phyloP scores from a whole-genome alignment of 2,329 filamentous ascomycete species.

The Tolypocladium tundrense region DNA sequence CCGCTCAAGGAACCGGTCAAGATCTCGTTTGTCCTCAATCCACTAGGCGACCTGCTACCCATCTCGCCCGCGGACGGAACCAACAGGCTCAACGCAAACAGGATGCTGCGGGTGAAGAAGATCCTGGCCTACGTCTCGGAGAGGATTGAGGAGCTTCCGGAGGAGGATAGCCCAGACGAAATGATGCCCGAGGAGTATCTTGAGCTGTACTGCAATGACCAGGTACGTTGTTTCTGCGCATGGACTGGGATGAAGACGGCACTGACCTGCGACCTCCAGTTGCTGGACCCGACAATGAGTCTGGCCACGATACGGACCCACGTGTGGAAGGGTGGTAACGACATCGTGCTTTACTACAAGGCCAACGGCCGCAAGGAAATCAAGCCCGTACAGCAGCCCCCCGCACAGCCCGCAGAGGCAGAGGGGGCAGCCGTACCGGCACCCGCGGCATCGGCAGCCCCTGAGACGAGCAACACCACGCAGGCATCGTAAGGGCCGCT shows the following conservation, averaged over 20 bases:
- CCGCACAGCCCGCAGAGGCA: slow-evolving; percentile 10
- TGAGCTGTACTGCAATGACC: slow-evolving; percentile 88
- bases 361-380: slow-evolving; percentile 73
- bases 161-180: slow-evolving; percentile 46
- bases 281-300: slow-evolving; percentile 75
- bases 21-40: slow-evolving; percentile 86
- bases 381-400: slow-evolving; percentile 7
- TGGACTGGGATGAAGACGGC: background rate
- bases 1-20: slow-evolving; percentile 89
- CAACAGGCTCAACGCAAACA: slow-evolving; percentile 87
- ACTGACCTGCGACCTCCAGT: slow-evolving; percentile 21
- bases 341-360: slow-evolving; percentile 85
- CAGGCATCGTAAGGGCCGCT: slow-evolving; percentile 1
- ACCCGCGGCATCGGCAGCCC: slow-evolving; percentile 7
- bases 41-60: slow-evolving; percentile 62
- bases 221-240: slow-evolving; percentile 47
- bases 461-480: slow-evolving; percentile 5
- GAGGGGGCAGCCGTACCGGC: slow-evolving; percentile 11
- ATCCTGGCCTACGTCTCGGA: slow-evolving; percentile 88
- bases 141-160: slow-evolving; percentile 65
- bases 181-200: slow-evolving; percentile 85
- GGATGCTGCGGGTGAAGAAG: slow-evolving; percentile 93
- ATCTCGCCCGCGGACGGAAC: slow-evolving; percentile 71
- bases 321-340: slow-evolving; percentile 90
- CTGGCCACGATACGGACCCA: slow-evolving; percentile 87